phyloP scores from a whole-genome alignment of 2,329 filamentous ascomycete genomes.

The Fusarium sp. region DNA sequence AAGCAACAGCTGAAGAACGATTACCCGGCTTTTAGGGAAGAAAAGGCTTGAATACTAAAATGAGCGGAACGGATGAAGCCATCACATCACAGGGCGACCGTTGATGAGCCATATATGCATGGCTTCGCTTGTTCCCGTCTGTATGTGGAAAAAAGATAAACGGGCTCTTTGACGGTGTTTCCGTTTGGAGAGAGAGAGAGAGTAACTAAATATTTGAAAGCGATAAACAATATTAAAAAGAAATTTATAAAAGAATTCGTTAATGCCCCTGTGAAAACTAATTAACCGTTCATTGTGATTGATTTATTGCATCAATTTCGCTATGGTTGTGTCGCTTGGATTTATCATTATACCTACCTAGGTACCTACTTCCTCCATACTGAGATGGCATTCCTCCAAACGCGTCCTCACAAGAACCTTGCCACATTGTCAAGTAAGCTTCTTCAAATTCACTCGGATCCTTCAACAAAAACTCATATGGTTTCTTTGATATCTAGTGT shows the following conservation, averaged over 20 bases:
- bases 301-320: not conserved
- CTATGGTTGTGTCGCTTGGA: not conserved
- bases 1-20: conserved; percentile 30
- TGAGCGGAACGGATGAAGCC: conserved; percentile 27
- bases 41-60: not conserved
- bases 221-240: conserved; percentile 21
- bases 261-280: not conserved
- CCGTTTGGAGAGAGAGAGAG: conserved; percentile 12
- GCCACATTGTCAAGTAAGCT: conserved; percentile 24
- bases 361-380: not conserved
- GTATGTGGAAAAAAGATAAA: conserved; percentile 6
- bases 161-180: conserved; percentile 15
- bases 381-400: conserved; percentile 25
- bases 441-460: not conserved
- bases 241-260: not conserved
- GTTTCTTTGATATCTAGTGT: not conserved
- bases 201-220: conserved; percentile 15
- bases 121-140: conserved; percentile 43
- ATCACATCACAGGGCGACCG: conserved; percentile 37
- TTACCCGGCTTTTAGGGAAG: conserved; percentile 27
- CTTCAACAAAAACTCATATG: not conserved
- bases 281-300: not conserved
- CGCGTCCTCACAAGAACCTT: conserved; percentile 16
- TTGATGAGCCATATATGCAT: conserved; percentile 25
- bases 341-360: not conserved